A percentile compares a stretch with the other conserved stretches of the same genome.
These are phyloP conservation scores for Thielaviopsis euricoi DNA, from an alignment of 2,329 filamentous ascomycete genomes.

Conservation along the genomic window DNA sequence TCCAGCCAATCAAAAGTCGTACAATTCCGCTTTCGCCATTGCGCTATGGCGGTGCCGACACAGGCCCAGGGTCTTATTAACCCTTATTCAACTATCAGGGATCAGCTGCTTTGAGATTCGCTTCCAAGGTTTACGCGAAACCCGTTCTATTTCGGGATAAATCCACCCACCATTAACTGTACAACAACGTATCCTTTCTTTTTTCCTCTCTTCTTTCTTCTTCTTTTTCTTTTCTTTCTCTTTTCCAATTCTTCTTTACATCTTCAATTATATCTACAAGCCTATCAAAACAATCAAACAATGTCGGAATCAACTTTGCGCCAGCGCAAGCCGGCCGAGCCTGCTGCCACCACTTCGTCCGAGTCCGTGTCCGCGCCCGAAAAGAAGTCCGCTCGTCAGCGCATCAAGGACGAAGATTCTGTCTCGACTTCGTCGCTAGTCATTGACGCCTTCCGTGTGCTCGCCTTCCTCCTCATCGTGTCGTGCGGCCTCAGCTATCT, in stretches of 20 bases:
- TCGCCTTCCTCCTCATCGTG: conserved; percentile 49
- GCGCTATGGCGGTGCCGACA: too few species aligned
- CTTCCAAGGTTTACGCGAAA: not conserved
- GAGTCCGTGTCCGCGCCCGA: not conserved
- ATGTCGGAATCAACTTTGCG: not conserved
- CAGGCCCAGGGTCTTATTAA: not conserved
- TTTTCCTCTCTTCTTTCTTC: not conserved
- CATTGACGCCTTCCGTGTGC: conserved; percentile 53
- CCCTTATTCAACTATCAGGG: not conserved
- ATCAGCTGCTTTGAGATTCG: not conserved
- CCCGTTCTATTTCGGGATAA: not conserved
- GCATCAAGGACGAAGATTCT: conserved; percentile 44
- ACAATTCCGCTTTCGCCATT: too few species aligned
- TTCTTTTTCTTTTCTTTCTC: not conserved
- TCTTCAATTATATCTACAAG: too few species aligned
- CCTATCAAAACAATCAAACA: not conserved
- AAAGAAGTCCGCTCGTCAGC: conserved; percentile 13
- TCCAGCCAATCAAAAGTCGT: too few species aligned
- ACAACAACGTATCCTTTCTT: not conserved
- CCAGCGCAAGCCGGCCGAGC: conserved; percentile 6
- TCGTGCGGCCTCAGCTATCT: conserved; percentile 61
- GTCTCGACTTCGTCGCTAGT: conserved; percentile 24
- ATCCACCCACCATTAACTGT: not conserved
- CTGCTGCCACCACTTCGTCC: not conserved
- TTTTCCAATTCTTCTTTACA: not conserved